These are phyloP conservation scores for Umbellularia californica DNA, from an alignment of 164 flowering plant species.

Conservation along the genomic window DNA sequence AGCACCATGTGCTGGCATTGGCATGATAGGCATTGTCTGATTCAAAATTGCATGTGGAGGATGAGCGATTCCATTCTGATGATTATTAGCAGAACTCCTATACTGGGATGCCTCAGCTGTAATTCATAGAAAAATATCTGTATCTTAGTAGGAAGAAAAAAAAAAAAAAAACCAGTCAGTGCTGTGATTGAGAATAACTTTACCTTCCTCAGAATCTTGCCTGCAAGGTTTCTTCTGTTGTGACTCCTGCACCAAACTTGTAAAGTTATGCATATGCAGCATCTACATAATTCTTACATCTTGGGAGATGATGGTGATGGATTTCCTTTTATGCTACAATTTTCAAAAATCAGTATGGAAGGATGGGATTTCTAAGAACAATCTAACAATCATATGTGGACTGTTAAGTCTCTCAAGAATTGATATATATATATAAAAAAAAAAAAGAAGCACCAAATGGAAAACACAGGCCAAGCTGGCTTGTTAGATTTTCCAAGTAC, in stretches of 20 bases:
- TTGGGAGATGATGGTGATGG: not conserved
- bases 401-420: not conserved
- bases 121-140: slow-evolving; percentile 7
- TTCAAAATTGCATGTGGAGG: slow-evolving; percentile 44
- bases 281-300: not conserved
- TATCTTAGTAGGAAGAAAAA: not conserved
- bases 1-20: slow-evolving; percentile 48
- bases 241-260: slow-evolving; percentile 53
- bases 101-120: slow-evolving; percentile 70
- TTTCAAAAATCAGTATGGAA: too few relatives aligned
- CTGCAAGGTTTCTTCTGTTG: slow-evolving; percentile 50
- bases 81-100: slow-evolving; percentile 38
- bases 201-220: slow-evolving; percentile 70
- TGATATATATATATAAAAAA: too few relatives aligned
- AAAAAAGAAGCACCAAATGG: too few relatives aligned
- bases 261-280: not conserved
- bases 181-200: not conserved
- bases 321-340: not conserved
- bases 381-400: not conserved
- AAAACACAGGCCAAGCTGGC: not conserved
- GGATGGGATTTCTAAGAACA: too few relatives aligned
- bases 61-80: slow-evolving; percentile 39
- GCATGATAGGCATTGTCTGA: slow-evolving; percentile 47
- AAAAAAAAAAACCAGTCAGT: not conserved
- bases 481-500: not conserved